Evolutionary conservation across 257 asterid genomes (phyloP), one percentile per base, ranked within the genome.

Genomic region (Jasminum sambac): DNA sequence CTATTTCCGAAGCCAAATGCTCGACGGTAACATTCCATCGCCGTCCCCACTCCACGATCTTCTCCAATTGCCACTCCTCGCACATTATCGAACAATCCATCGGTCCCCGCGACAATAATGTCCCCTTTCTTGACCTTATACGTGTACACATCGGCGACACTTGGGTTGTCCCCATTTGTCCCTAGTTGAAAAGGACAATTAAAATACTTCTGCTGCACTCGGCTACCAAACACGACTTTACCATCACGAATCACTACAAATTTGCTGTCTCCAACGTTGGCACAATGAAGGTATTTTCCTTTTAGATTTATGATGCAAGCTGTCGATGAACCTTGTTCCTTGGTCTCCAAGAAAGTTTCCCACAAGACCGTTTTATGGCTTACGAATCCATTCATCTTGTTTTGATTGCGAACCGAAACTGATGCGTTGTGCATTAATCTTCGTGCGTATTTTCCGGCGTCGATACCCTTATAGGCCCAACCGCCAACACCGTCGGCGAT

Each of bases 401-500:
- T n/a, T 24, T 66, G 68, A 21, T 55, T n/a, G 58, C 44, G 8
- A 5, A 52, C 13, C 0, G 74, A 48, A 5, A 2, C 16, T 1
- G 12, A 40, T 11, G 70, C 42, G 44, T 80, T 72, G 8, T n/a
- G 17, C 76, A 80, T 72, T 38, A 73, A 36, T 9, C 75, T 72
- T 14, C 80, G 42, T 0, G 83, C 77, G 6, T 79, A 79, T 10
- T 37, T 17, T 8, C 83, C 80, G 4, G 75, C 68, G 9, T 75
- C 80, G 2, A 75, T 38, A 1, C 78, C 78, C 3, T 2, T 19
- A 0, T 17, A 42, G 0, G 10, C 66, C 84, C 81, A 75, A 0
- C 84, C 73, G 36, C 84, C 84, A 5, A 79, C 81, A 0, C 84
- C 84, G 57, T 79, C 80, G 0, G 78, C 80, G 0, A 79, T 61